Base-by-base conservation (phyloP, 2,329 filamentous ascomycete species). In the Epichloe festucae region DNA sequence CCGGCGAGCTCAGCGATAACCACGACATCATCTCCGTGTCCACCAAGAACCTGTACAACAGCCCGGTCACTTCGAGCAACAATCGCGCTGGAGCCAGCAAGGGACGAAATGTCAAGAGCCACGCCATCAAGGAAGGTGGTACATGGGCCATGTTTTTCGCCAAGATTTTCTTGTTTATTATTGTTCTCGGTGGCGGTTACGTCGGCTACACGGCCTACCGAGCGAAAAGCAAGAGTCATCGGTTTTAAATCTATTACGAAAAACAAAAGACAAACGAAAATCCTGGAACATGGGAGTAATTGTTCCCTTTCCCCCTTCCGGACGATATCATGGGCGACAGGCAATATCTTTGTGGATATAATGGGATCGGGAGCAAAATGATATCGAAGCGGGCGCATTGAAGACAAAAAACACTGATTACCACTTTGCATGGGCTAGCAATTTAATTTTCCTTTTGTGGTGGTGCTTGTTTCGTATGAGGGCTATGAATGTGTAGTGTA, bases 1-100 rank as follows among this genome's bases (percentile, higher is more conserved):
- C 93, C 15, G 93, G 93, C 63, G 91, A 98, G 73, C 80, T 98
- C 58, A 89, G 84, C 69, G 93, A 98, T 72, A 95, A 95, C 76
- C 91, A 96, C 76, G 93, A 98, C 71, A 94, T 98, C 68, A 82
- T 97, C 65, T 85, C 82, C 48, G 79, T 98, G 61, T 76, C 82
- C 57, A 84, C 91, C 52, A 86, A 85, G 74, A 98, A 96, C 69
- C 74, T 98, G 55, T 97, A 97, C 73, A 82, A 78, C 52, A 70
- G 70, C 31, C 72, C 73, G 60, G 79, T 23, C 48, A 47, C 43
- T 23, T 23, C 56, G 19, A 52, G 66, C 66, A 53, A 70, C 63
- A 54, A 55, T 57, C 63, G 69, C 52, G 66, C 65, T 52, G 62
- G 62, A 52, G 54, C 59, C 57, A 69, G 73, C 60, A 66, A 64